Conservation (phyloP, 805 yeast genomes). For the Saccharomycodes ludwigii region DNA sequence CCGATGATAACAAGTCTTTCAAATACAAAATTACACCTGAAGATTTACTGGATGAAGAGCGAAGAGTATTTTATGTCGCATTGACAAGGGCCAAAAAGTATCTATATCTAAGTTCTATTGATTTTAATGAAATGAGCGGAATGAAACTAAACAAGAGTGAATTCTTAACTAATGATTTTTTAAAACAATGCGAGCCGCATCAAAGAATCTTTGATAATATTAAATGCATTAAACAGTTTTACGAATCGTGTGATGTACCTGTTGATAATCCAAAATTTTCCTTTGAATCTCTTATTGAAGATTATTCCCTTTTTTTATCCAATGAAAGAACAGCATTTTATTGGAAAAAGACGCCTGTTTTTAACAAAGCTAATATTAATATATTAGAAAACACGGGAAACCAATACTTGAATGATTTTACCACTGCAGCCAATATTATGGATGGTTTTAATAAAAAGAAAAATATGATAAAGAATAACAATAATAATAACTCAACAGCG, state of each 20-base stretch:
- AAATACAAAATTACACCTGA: slow-evolving; percentile 8
- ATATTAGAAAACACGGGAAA: slow-evolving; percentile 9
- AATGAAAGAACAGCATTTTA: slow-evolving; percentile 17
- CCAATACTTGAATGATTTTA: slow-evolving; percentile 11
- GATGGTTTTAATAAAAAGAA: neutral
- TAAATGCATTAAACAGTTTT: slow-evolving; percentile 13
- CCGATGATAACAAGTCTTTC: slow-evolving; percentile 8
- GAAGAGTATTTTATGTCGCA: slow-evolving; percentile 81
- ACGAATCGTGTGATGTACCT: slow-evolving; percentile 8
- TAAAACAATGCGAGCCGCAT: slow-evolving; percentile 16
- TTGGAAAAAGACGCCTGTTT: slow-evolving; percentile 18
- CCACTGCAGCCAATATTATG: slow-evolving; percentile 19
- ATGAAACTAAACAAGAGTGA: neutral
- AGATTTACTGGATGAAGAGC: slow-evolving; percentile 51
- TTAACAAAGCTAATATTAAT: slow-evolving; percentile 12
- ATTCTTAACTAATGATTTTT: slow-evolving; percentile 17
- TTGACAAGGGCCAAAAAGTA: slow-evolving; percentile 66
- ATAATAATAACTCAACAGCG: neutral
- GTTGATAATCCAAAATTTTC: slow-evolving; percentile 10
- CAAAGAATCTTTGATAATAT: slow-evolving; percentile 16
- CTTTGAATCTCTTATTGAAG: slow-evolving; percentile 14
- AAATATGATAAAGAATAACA: neutral
- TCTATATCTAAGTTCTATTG: slow-evolving; percentile 31
- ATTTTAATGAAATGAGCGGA: no score
- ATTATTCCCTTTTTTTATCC: slow-evolving; percentile 17